These are phyloP conservation scores for Eremomyces bilateralis DNA, from an alignment of 495 filamentous ascomycete genomes.

Conservation along the genomic window DNA sequence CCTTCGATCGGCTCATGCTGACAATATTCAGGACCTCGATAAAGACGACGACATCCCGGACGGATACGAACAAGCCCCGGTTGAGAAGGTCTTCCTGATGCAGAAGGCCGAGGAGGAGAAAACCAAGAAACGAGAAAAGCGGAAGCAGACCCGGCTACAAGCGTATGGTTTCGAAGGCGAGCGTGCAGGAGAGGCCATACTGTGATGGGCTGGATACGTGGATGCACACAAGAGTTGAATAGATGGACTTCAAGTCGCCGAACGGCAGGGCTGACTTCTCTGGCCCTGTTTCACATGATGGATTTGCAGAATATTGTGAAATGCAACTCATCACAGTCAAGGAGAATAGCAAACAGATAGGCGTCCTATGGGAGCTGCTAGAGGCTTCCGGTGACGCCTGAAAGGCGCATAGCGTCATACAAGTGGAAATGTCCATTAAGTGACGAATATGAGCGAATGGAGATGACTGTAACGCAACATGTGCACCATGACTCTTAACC, in stretches of 20 bases:
- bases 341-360: too few species aligned
- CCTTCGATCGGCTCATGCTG: constrained; percentile 1
- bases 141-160: constrained; percentile 40
- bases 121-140: constrained; percentile 51
- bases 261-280: not conserved
- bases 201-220: not conserved
- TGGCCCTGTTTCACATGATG: not conserved
- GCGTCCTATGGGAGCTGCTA: too few species aligned
- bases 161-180: constrained; percentile 45
- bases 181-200: not conserved
- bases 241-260: not conserved
- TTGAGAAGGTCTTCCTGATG: constrained; percentile 46
- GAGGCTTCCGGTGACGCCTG: too few species aligned
- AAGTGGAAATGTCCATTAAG: too few species aligned
- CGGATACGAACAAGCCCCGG: constrained; percentile 40
- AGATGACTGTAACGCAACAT: too few species aligned
- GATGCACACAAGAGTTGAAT: not conserved
- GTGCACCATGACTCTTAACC: too few species aligned
- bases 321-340: constrained; percentile 2
- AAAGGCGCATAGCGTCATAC: too few species aligned
- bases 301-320: constrained; percentile 5
- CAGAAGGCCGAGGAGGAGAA: constrained; percentile 45
- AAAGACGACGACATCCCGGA: constrained; percentile 73
- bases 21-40: constrained; percentile 49
- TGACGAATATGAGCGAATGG: too few species aligned